phyloP scores from a whole-genome alignment of 192 early-diverging fungal genomes.

The Podila horticola region DNA sequence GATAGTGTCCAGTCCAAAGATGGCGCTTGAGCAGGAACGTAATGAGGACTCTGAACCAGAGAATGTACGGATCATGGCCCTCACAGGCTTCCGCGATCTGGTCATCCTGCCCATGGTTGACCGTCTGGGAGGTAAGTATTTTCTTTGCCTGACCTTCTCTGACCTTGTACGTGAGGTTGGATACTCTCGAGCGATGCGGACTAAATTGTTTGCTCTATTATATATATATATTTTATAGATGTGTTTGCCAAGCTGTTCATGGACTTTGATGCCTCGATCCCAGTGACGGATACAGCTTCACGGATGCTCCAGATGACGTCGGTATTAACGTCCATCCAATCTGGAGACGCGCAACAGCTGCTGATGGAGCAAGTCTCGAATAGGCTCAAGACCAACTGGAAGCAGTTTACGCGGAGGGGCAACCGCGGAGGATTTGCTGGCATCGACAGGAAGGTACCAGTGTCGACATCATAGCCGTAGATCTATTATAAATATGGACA shows the following conservation, averaged over 20 bases:
- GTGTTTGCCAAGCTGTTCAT: slow-evolving; percentile 70
- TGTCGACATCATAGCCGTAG: neutral
- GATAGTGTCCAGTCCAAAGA: slow-evolving; percentile 20
- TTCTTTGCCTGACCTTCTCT: no score
- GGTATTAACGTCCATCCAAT: slow-evolving; percentile 64
- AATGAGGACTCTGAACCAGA: slow-evolving; percentile 55
- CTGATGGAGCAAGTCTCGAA: slow-evolving; percentile 63
- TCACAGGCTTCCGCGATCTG: slow-evolving; percentile 73
- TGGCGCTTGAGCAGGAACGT: slow-evolving; percentile 14
- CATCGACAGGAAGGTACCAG: slow-evolving; percentile 28
- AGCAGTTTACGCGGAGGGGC: slow-evolving; percentile 63
- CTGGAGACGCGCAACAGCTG: slow-evolving; percentile 56
- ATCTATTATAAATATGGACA: no score
- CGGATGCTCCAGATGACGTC: slow-evolving; percentile 80
- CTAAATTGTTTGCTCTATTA: neutral
- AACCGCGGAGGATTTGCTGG: slow-evolving; percentile 67
- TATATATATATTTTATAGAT: no score
- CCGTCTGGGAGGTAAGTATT: slow-evolving; percentile 76
- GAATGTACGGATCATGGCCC: slow-evolving; percentile 69
- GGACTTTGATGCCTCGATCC: slow-evolving; percentile 72
- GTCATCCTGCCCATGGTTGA: slow-evolving; percentile 71
- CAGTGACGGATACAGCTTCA: slow-evolving; percentile 70
- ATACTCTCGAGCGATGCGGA: neutral
- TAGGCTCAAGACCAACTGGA: slow-evolving; percentile 65
- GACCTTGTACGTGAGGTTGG: no score